Conservation (phyloP, 805 yeast genomes). For the Pichia phayaonensis region DNA sequence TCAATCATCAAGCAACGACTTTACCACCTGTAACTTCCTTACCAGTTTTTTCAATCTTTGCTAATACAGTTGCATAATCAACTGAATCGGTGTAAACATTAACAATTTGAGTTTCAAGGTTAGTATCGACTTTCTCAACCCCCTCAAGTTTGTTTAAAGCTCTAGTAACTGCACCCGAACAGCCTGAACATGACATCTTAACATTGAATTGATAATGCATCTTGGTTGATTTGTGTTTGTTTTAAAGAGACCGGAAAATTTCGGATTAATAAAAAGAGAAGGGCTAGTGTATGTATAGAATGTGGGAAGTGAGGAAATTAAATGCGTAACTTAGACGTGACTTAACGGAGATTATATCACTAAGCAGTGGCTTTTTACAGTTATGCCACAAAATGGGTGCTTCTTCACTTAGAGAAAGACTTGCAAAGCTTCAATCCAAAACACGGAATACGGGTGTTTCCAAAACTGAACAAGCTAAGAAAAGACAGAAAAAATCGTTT, state of each 20-base stretch:
- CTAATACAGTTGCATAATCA: constrained; percentile 67
- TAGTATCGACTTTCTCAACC: constrained; percentile 63
- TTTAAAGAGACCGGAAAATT: too few relatives aligned
- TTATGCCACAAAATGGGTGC: not conserved
- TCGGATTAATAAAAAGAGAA: not conserved
- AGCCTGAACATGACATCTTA: constrained; percentile 79
- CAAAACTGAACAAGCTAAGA: not conserved
- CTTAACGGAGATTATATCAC: not conserved
- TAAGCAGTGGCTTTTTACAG: too few relatives aligned
- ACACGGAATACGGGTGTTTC: not conserved
- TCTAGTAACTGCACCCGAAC: constrained; percentile 79
- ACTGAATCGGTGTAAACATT: constrained; percentile 52
- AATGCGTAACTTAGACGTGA: not conserved
- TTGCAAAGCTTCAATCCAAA: constrained; percentile 1
- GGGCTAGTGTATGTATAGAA: too few relatives aligned
- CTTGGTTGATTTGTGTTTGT: not conserved
- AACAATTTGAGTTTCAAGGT: constrained; percentile 76
- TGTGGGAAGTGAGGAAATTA: not conserved
- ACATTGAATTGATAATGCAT: constrained; percentile 76
- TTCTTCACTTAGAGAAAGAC: not conserved
- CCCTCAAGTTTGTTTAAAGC: constrained; percentile 68
- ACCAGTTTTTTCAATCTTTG: constrained; percentile 83
- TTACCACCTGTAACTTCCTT: constrained; percentile 69
- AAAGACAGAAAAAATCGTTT: not conserved
- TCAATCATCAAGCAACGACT: constrained; percentile 34